Evolutionary conservation across 768 basidiomycete genomes (phyloP), one percentile per base, ranked within the genome.

Genomic region (Lepiota subincarnata): DNA sequence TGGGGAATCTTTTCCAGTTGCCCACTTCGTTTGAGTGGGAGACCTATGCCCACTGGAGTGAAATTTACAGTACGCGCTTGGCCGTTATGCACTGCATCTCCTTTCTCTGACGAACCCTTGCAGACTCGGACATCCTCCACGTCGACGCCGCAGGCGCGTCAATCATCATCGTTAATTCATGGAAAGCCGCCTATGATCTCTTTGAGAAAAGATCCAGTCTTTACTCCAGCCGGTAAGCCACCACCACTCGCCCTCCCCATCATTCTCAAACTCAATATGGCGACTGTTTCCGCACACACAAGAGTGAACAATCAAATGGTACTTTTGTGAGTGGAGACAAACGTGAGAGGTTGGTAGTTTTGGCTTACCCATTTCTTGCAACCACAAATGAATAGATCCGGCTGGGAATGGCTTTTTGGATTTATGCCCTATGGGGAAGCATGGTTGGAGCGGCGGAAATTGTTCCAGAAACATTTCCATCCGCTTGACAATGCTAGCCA

Each of bases 391-490:
- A 6, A 28, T 24, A 60, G 59, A 6, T 52, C 55, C 20, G 54
- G 57, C 16, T 56, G 55, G 36, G 50, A 57, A 14, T 60, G 56
- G 59, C 48, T 60, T 4, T 60, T 60, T 28, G 56, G 59, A 11
- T 60, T 60, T 24, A 57, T 60, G 59, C 54, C 54, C 14, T 60
- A 60, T 34, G 59, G 56, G 3, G 55, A 60, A 31, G 56, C 56
- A 20, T 60, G 59, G 59, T 48, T 55, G 31, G 56, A 55, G 20
- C 56, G 56, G n/a, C 56, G 59, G 28, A 54, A 53, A 16, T 35
- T 60, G n/a, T 78, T 82, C 56, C 74, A 80, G 50, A 69, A 75
- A n/a, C 73, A 77, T 52, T 80, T 82, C 55, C 72, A 73, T 24
- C 69, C 74, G 0, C 68, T 70, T 1, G 65, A 64, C 4, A 68